Evolutionary conservation across 2,329 filamentous ascomycete genomes (phyloP), one percentile per base, ranked within the genome.

Genomic region (Aspergillus fructus): DNA sequence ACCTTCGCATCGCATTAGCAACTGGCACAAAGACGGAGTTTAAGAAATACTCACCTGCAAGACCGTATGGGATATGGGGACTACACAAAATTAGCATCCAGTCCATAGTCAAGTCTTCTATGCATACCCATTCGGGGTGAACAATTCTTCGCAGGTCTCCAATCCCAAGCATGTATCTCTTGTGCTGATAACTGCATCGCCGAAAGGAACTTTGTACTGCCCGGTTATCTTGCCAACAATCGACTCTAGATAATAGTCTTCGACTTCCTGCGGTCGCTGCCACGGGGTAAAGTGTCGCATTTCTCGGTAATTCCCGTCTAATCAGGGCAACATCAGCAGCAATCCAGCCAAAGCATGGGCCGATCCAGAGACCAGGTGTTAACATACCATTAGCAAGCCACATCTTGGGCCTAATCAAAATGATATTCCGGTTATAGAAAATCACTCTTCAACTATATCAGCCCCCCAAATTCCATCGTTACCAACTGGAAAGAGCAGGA

Each of bases 391-490:
- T 88, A 48, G 88, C 88, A 5, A 92, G 80, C 65, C 80, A 86
- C 61, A 90, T 79, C 73, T 91, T 92, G 0, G 89, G 89, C 11
- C 89, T 79, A 56, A 94, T 88, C 58, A 88, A 78, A 17, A 92
- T 74, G 19, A 93, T 86, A 73, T 87, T 85, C 50, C 84, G 82
- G 63, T 92, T 83, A 50, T 85, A 79, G 59, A 79, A 78, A 60
- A 90, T 81, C n/a, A 88, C 78, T 6, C 70, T 71, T 52, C 40
- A 43, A 49, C 40, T 27, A 42, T 12, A 21, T 34, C 41, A 27
- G 15, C 30, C 7, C 2, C 42, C 12, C 23, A 46, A 15, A 4
- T 12, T 9, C 11, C 50, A 24, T 24, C 27, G 9, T 30, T 30
- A 11, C 24, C 24, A 45, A 17, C 5, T 21, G 34, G 12, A 15